Evolutionary conservation across 331 rosid genomes (phyloP).

Genomic region (Dryas integrifolia): DNA sequence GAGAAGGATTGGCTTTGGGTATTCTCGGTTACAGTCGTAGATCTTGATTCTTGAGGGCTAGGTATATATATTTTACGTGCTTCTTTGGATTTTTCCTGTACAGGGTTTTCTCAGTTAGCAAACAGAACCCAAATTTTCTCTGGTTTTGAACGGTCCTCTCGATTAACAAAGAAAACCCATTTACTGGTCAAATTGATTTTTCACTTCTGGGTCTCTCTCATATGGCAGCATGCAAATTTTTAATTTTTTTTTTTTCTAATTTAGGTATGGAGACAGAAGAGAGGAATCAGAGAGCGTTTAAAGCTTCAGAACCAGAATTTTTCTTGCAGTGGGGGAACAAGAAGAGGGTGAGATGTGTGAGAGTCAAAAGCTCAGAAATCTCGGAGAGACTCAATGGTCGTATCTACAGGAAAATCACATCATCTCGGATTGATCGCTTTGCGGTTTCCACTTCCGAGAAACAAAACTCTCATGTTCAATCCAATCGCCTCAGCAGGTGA

Average conservation of each 20-base stretch:
- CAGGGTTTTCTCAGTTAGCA: slow-evolving; percentile 4
- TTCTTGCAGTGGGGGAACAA: slow-evolving; percentile 84
- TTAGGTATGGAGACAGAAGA: slow-evolving; percentile 64
- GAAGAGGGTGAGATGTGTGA: slow-evolving; percentile 65
- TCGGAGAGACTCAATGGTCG: slow-evolving; percentile 50
- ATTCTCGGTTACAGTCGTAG: slow-evolving; percentile 26
- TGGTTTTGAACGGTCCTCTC: too few relatives aligned
- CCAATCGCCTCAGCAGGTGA: slow-evolving; percentile 61
- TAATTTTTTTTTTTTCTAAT: not conserved
- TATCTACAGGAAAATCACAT: slow-evolving; percentile 49
- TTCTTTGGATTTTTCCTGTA: not conserved
- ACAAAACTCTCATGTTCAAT: slow-evolving; percentile 44
- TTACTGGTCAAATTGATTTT: not conserved
- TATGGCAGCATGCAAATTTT: not conserved
- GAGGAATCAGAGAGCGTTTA: slow-evolving; percentile 43
- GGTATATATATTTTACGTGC: not conserved
- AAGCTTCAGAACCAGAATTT: slow-evolving; percentile 52
- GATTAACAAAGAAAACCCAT: too few relatives aligned
- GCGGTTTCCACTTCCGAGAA: slow-evolving; percentile 41
- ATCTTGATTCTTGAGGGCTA: slow-evolving; percentile 39
- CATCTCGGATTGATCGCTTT: slow-evolving; percentile 47
- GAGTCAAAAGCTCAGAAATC: slow-evolving; percentile 65
- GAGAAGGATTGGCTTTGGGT: slow-evolving; percentile 10
- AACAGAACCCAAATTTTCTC: not conserved
- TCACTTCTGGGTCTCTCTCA: not conserved